A percentile compares a stretch with the other conserved stretches of the same genome.
These are phyloP conservation scores for Pyrrhoderma noxium DNA, from an alignment of 1,284 basidiomycete species.

Conservation along the genomic window DNA sequence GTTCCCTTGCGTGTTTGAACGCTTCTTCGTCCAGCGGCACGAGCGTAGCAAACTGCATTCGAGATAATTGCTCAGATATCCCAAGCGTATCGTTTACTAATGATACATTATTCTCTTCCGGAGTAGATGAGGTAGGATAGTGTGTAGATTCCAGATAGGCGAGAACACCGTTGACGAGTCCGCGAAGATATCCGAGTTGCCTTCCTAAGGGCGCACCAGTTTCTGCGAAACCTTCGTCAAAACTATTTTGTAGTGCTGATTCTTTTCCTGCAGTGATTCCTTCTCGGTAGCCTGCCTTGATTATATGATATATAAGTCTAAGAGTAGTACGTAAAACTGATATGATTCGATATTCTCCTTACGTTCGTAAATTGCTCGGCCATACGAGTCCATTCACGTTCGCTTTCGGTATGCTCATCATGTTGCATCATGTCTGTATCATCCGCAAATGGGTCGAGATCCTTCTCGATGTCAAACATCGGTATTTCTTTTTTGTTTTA, in stretches of 20 bases:
- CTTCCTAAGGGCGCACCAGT: constrained; percentile 70
- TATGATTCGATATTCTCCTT: background rate
- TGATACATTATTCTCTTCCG: background rate
- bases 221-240: constrained; percentile 69
- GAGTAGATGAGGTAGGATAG: background rate
- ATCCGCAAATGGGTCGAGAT: background rate
- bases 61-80: constrained; percentile 45
- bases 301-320: constrained; percentile 9
- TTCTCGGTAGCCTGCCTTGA: constrained; percentile 78
- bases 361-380: constrained; percentile 14
- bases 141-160: constrained; percentile 33
- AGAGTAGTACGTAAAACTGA: background rate
- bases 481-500: background rate
- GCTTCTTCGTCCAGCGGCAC: constrained; percentile 66
- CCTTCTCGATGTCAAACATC: background rate
- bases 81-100: constrained; percentile 36
- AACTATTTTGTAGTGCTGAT: constrained; percentile 69
- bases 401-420: constrained; percentile 3
- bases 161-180: constrained; percentile 52
- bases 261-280: constrained; percentile 85
- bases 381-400: constrained; percentile 16
- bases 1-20: constrained; percentile 59
- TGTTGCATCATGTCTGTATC: background rate
- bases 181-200: constrained; percentile 64
- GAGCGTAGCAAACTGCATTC: constrained; percentile 59